Conservation (phyloP, 495 filamentous ascomycete genomes). For the Hyaloscypha hepaticicola region DNA sequence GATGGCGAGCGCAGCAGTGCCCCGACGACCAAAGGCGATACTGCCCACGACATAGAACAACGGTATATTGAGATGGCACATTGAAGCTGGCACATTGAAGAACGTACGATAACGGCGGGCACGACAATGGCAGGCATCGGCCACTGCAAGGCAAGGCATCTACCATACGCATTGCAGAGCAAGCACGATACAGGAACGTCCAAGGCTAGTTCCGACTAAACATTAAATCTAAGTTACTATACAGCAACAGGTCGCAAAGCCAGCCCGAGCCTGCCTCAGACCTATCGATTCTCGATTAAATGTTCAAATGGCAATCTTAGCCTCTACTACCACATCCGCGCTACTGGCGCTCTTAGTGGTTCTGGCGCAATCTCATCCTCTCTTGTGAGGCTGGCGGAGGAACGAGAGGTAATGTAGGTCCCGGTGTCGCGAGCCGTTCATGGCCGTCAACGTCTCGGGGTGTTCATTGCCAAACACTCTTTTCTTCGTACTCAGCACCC, state of each 20-base stretch:
- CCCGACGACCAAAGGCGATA: background rate
- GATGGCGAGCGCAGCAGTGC: background rate
- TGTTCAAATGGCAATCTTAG: constrained; percentile 22
- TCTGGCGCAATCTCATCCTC: constrained; percentile 22
- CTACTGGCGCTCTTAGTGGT: constrained; percentile 28
- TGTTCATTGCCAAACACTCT: no score
- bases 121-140: constrained; percentile 16
- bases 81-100: constrained; percentile 19
- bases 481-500: no score
- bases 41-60: constrained; percentile 13
- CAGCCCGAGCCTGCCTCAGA: constrained; percentile 24
- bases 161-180: constrained; percentile 13
- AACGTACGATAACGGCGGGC: constrained; percentile 16
- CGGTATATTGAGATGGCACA: constrained; percentile 18
- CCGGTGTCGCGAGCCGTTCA: no score
- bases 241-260: constrained; percentile 30
- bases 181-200: constrained; percentile 21
- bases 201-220: constrained; percentile 16
- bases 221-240: constrained; percentile 12
- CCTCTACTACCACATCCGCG: constrained; percentile 22
- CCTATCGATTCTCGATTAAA: constrained; percentile 25
- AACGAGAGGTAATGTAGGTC: no score
- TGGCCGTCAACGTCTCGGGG: no score
- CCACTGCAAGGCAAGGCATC: constrained; percentile 17
- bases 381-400: no score